phyloP scores from a whole-genome alignment of 129 eudicot species.

The Chrysanthemum makinoi region DNA sequence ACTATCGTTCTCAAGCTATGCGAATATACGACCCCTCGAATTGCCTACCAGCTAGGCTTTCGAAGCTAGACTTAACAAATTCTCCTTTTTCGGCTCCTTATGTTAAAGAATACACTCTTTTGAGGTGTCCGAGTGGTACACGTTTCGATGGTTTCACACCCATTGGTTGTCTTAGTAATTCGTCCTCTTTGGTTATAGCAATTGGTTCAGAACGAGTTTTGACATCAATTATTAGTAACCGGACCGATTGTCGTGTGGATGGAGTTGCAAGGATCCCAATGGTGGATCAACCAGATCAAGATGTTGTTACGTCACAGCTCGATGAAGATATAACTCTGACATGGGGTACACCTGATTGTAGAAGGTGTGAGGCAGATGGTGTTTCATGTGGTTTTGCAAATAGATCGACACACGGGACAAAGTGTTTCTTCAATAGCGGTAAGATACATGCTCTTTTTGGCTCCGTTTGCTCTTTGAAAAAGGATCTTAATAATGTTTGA shows the following conservation, averaged over 20 bases:
- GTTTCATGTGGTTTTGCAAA: conserved; percentile 47
- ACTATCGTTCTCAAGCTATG: conserved; percentile 42
- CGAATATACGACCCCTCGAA: conserved; percentile 43
- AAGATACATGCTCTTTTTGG: conserved; percentile 3
- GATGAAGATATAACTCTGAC: conserved; percentile 36
- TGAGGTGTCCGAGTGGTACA: conserved; percentile 42
- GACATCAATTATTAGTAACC: conserved; percentile 6
- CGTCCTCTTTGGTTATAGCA: conserved; percentile 42
- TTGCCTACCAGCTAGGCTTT: conserved; percentile 52
- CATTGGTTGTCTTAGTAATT: conserved; percentile 62
- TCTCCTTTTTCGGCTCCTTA: conserved; percentile 43
- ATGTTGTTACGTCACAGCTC: conserved; percentile 31
- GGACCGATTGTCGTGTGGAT: conserved; percentile 25
- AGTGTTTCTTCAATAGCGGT: conserved; percentile 43
- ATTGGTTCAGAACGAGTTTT: conserved; percentile 30
- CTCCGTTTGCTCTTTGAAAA: background rate
- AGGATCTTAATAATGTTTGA: background rate
- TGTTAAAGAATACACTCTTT: conserved; percentile 40
- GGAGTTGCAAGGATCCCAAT: conserved; percentile 36
- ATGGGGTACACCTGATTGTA: conserved; percentile 55
- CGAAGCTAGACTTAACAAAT: conserved; percentile 34
- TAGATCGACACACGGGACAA: conserved; percentile 14
- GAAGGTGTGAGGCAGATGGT: conserved; percentile 50
- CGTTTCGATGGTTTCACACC: conserved; percentile 17
- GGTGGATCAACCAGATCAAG: conserved; percentile 9